Percentiles rank a stretch among this genome's conserved stretches.
Evolutionary conservation across 345 rosid genomes (phyloP).

Genomic region (Corchorus olitorius): DNA sequence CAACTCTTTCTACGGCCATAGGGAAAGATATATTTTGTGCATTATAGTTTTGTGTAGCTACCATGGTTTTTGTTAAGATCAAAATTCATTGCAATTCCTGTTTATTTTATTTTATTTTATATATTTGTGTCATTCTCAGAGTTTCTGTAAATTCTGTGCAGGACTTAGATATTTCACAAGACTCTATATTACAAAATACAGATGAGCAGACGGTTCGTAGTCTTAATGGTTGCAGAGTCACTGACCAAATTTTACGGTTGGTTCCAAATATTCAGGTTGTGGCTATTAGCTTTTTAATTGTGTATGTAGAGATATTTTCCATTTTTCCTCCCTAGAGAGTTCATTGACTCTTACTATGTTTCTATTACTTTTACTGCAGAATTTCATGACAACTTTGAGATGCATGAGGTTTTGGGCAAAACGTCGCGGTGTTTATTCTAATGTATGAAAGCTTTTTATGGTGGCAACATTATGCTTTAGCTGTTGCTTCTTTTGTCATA

Average conservation of each 20-base stretch:
- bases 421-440: conserved; percentile 96
- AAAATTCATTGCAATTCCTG: not conserved
- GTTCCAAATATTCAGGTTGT: conserved; percentile 96
- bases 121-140: not conserved
- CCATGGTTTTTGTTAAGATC: not conserved
- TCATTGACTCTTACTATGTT: conserved; percentile 26
- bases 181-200: conserved; percentile 80
- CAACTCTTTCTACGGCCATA: not conserved
- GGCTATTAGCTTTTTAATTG: conserved; percentile 8
- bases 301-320: not conserved
- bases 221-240: conserved; percentile 98
- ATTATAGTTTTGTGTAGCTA: not conserved
- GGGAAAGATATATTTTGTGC: not conserved
- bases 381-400: conserved; percentile 88
- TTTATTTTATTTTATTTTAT: no score
- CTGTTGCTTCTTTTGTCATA: conserved; percentile 18
- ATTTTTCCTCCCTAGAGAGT: not conserved
- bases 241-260: conserved; percentile 95
- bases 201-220: conserved; percentile 98
- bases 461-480: conserved; percentile 16
- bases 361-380: conserved; percentile 44
- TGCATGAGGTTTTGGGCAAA: conserved; percentile 98
- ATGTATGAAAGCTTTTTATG: conserved; percentile 49
- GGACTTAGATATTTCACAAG: conserved; percentile 94
- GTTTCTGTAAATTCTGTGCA: conserved; percentile 36